phyloP scores from a whole-genome alignment of 1,284 basidiomycete species.

The Marasmius tenuissimus region DNA sequence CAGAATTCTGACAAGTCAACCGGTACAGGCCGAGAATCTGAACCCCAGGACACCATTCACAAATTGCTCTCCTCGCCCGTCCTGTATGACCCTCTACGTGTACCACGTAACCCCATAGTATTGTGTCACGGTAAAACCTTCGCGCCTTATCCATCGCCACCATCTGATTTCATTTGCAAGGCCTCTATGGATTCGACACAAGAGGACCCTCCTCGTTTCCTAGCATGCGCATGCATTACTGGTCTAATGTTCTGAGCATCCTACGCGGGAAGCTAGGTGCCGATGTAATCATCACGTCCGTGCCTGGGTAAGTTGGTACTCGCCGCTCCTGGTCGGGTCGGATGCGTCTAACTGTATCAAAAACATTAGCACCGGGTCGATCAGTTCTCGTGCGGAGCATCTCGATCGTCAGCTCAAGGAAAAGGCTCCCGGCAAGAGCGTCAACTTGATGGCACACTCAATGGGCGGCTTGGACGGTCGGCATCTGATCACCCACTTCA shows the following conservation, averaged over 20 bases:
- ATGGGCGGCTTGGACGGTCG: conserved; percentile 98
- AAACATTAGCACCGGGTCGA: conserved; percentile 80
- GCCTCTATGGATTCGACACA: conserved; percentile 94
- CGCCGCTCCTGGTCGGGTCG: not conserved
- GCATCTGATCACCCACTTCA: conserved; percentile 85
- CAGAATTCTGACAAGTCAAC: not conserved
- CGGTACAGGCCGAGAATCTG: conserved; percentile 2
- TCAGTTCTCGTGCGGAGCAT: conserved; percentile 79
- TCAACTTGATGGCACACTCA: conserved; percentile 95
- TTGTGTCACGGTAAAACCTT: conserved; percentile 86
- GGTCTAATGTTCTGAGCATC: conserved; percentile 87
- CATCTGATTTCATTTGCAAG: conserved; percentile 38
- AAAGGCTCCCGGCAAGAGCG: conserved; percentile 66
- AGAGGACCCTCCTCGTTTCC: conserved; percentile 77
- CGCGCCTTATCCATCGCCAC: not conserved
- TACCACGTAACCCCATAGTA: conserved; percentile 88
- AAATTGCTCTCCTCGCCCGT: conserved; percentile 71
- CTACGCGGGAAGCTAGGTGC: conserved; percentile 84
- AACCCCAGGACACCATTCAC: conserved; percentile 60
- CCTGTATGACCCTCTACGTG: conserved; percentile 73
- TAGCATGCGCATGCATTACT: conserved; percentile 88
- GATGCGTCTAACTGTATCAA: conserved; percentile 1
- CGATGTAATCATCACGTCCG: conserved; percentile 93
- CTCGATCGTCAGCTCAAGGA: conserved; percentile 76
- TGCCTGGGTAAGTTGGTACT: conserved; percentile 74